These are phyloP conservation scores for Cladosporium colombiae DNA, from an alignment of 2,329 filamentous ascomycete genomes.

Conservation along the genomic window DNA sequence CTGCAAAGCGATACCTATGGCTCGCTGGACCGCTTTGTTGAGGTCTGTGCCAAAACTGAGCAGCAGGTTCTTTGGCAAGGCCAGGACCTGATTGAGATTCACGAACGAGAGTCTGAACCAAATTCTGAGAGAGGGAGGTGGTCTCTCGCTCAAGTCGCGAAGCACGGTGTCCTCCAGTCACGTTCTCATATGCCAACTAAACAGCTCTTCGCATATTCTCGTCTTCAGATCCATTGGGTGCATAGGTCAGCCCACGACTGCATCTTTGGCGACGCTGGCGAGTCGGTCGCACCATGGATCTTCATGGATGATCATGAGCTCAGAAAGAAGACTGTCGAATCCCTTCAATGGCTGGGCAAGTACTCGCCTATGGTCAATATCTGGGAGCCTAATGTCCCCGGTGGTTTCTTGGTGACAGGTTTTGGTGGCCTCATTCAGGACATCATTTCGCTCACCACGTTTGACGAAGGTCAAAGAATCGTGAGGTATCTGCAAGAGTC, in stretches of 20 bases:
- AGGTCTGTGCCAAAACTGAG: not conserved
- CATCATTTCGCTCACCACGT: not conserved
- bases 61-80: not conserved
- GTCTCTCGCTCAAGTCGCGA: not conserved
- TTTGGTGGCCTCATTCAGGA: not conserved
- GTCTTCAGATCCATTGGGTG: not conserved
- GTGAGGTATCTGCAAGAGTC: not conserved
- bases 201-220: not conserved
- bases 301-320: not conserved
- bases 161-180: not conserved
- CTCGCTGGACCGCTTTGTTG: not conserved
- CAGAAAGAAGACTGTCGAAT: not conserved
- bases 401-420: not conserved
- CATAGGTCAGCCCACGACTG: constrained; percentile 14
- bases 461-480: not conserved
- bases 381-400: too few relatives aligned
- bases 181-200: not conserved
- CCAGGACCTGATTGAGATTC: not conserved
- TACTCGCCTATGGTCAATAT: not conserved
- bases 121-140: not conserved
- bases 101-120: accelerated
- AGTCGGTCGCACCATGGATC: not conserved
- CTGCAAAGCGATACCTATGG: not conserved
- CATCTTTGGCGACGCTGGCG: not conserved
- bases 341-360: not conserved